Base-by-base conservation (phyloP, 208 protist species). In the Crithidia sp. region DNA sequence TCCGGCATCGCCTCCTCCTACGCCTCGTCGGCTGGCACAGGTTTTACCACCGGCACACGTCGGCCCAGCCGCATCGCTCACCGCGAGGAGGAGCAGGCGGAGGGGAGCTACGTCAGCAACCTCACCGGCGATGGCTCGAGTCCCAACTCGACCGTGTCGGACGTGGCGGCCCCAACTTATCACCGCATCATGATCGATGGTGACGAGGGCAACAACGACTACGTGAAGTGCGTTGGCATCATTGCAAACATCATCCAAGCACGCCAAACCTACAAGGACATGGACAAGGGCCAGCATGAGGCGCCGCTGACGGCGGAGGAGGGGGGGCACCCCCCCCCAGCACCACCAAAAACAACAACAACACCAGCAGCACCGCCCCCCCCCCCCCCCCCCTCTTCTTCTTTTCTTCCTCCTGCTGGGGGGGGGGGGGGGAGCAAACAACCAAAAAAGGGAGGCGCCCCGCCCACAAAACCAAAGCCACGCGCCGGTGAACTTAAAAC, bases 121-220 rank as follows among this genome's bases (percentile, higher is more conserved):
- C 45, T 5, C n/a, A 17, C 41, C 10, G 13, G 39, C 61, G 44
- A 56, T 14, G 45, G 12, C 45, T 49, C 45, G 12, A 49, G 45
- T 49, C 45, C 45, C 9, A 49, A 13, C 45, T 49, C 45, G 0
- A 49, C 0, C 9, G 12, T 49, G 45, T 49, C 45, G 9, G 54
- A 52, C 0, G 59, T 43, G 9, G 67, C 52, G 12, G 74, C 74
- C 9, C 74, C 71, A 7, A 87, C 78, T 40, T 95, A 92, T 59
- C 79, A 89, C 53, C 84, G 89, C 58, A 86, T 96, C 54, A 77
- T 84, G 55, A 88, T 94, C 65, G 89, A 95, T 58, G 92, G 88
- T 12, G 92, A 92, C 40, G 87, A 90, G 63, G 86, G 87, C 37
- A 69, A 81, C 64, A 74, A 72, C 9, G 88, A 96, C 74, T 96